These are phyloP conservation scores for Xerocomus potaroensis DNA, from an alignment of 768 basidiomycete genomes.

Conservation along the genomic window DNA sequence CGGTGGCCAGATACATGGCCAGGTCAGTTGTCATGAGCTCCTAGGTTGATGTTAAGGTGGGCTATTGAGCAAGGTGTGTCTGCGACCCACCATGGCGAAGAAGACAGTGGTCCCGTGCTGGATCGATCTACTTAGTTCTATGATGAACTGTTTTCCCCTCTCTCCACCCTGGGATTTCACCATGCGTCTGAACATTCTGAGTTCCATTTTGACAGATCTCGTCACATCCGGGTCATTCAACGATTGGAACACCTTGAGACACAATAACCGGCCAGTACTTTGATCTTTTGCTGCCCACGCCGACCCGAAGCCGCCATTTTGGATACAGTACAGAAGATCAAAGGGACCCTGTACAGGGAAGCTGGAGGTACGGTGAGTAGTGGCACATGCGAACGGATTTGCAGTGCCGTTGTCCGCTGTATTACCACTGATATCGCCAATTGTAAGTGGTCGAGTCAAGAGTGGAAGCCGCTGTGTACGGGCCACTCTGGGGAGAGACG, in stretches of 20 bases:
- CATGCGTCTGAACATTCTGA: constrained; percentile 34
- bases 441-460: not conserved
- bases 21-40: constrained; percentile 40
- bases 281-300: constrained; percentile 24
- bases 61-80: not conserved
- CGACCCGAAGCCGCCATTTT: constrained; percentile 18
- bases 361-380: not conserved
- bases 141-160: constrained; percentile 34
- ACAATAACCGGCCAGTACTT: constrained; percentile 32
- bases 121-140: constrained; percentile 36
- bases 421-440: not conserved
- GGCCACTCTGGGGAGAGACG: not conserved
- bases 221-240: constrained; percentile 6
- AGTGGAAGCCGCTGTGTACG: not conserved
- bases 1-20: constrained; percentile 22
- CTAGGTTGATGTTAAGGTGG: constrained; percentile 18
- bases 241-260: constrained; percentile 34
- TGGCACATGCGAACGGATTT: not conserved
- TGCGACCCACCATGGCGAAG: constrained; percentile 38
- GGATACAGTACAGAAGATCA: constrained; percentile 13
- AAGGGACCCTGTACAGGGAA: constrained; percentile 29
- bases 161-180: constrained; percentile 15
- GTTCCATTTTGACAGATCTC: constrained; percentile 28
- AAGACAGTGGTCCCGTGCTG: constrained; percentile 27
- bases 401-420: not conserved